A percentile compares a stretch with the other conserved stretches of the same genome.
Conservation (phyloP, 176 grass and related monocot genomes). For the Musa schizocarpa region DNA sequence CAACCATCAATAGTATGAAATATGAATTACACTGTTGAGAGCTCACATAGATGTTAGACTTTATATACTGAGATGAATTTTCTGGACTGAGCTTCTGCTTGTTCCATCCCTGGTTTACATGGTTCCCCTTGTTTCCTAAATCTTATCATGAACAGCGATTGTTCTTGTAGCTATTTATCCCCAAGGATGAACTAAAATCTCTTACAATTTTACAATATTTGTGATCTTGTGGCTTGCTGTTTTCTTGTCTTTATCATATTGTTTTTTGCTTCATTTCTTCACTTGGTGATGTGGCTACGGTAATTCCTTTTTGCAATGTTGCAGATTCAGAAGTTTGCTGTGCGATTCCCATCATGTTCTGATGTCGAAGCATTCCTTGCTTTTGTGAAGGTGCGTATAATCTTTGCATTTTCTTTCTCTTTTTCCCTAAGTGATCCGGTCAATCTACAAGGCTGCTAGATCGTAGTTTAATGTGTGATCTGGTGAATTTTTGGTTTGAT, state of each 20-base stretch:
- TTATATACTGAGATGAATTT: neutral
- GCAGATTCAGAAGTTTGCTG: slow-evolving; percentile 87
- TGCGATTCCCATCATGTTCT: slow-evolving; percentile 47
- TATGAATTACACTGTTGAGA: neutral
- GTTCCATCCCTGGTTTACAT: neutral
- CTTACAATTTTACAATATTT: neutral
- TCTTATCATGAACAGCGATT: neutral
- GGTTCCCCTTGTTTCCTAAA: neutral
- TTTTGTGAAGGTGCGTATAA: slow-evolving; percentile 46
- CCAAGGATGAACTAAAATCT: neutral
- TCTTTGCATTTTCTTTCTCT: neutral
- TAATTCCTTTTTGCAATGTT: neutral
- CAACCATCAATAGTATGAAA: neutral
- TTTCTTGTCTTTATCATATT: neutral
- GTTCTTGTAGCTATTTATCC: neutral
- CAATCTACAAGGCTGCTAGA: no score
- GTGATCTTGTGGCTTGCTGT: neutral
- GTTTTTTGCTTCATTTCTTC: neutral
- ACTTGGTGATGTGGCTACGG: neutral
- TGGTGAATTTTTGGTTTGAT: no score
- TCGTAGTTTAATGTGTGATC: no score
- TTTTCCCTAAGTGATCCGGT: neutral
- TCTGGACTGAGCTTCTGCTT: neutral
- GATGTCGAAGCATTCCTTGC: slow-evolving; percentile 60
- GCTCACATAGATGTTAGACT: no score